Evolutionary conservation across 208 protist genomes (phyloP).

Genomic region (Zelonia costaricensis): DNA sequence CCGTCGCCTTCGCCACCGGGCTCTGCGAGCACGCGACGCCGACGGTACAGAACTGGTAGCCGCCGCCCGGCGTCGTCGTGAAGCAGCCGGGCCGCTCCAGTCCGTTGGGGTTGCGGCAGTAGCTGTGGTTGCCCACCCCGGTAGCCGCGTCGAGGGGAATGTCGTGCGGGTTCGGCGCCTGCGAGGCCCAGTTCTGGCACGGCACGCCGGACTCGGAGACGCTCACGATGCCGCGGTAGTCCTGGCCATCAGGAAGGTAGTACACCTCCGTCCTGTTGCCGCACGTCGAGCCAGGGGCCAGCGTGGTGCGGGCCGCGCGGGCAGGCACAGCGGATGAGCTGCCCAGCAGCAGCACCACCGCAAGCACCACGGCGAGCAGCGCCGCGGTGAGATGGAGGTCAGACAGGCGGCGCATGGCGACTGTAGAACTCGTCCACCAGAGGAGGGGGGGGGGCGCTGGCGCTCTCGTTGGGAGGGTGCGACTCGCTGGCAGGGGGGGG

Average conservation of each 20-base stretch:
- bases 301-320: not conserved
- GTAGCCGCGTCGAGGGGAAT: slow-evolving; percentile 27
- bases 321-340: not conserved
- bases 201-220: slow-evolving; percentile 41
- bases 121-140: slow-evolving; percentile 71
- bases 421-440: not conserved
- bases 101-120: slow-evolving; percentile 71
- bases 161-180: slow-evolving; percentile 42
- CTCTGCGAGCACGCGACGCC: slow-evolving; percentile 37
- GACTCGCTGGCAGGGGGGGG: too few species aligned
- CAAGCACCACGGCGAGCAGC: not conserved
- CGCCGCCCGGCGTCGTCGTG: slow-evolving; percentile 42
- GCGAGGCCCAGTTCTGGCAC: slow-evolving; percentile 58
- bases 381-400: not conserved
- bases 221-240: slow-evolving; percentile 73
- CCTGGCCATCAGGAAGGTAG: slow-evolving; percentile 41
- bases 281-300: slow-evolving; percentile 17
- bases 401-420: not conserved
- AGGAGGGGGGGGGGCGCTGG: too few species aligned
- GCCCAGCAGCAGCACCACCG: slow-evolving; percentile 2
- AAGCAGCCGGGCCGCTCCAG: slow-evolving; percentile 47
- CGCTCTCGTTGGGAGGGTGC: too few species aligned
- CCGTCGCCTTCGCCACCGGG: slow-evolving; percentile 14
- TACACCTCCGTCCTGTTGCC: slow-evolving; percentile 36
- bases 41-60: slow-evolving; percentile 59